Base-by-base conservation (phyloP, 306 rosid species). In the Lagenaria siceraria region DNA sequence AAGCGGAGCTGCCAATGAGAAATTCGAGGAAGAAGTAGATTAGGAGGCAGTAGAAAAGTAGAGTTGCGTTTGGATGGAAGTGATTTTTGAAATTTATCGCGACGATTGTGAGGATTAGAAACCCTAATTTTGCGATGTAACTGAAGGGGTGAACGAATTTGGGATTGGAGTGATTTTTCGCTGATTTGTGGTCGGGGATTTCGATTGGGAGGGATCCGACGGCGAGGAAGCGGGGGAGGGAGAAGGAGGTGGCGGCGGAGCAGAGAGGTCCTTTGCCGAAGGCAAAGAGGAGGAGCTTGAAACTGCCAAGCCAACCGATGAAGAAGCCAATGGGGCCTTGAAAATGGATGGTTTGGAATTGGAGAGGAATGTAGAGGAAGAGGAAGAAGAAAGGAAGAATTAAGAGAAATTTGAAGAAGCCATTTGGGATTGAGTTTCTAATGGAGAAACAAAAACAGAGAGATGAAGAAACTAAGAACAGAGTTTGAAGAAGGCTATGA, bases 131-230 rank as follows among this genome's bases (percentile, higher is more conserved):
- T 0, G 89, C 83, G n/a, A 7, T 0, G 15, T 24, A 75, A 4
- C 76, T 79, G 24, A 79, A 85, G 5, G 81, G 81, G 25, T 87
- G 80, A 8, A 83, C 40, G 12, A 63, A 74, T 19, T 80, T 53
- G 69, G 87, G 4, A 56, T 81, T 21, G 11, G 77, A 88, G 31
- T 87, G 75, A 19, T 80, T 60, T 0, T 85, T 4, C 38, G 84
- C 81, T 77, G 74, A 42, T 58, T 59, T 36, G 17, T 24, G 42
- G 6, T 55, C 38, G 6, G 29, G 72, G 86, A 87, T 86, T 79
- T 88, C 89, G 83, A 91, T 90, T 66, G 97, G 97, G 33, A 90
- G 84, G 83, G 90, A 91, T 3, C 91, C 82, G 4, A 90, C 24
- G 35, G 88, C 80, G 11, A 85, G 25, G 78, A 92, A 92, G 66